A percentile compares a stretch with the other conserved stretches of the same genome.
These are phyloP conservation scores for Triticum monococcum DNA, from an alignment of 176 grass and related monocot genomes.

Conservation along the genomic window DNA sequence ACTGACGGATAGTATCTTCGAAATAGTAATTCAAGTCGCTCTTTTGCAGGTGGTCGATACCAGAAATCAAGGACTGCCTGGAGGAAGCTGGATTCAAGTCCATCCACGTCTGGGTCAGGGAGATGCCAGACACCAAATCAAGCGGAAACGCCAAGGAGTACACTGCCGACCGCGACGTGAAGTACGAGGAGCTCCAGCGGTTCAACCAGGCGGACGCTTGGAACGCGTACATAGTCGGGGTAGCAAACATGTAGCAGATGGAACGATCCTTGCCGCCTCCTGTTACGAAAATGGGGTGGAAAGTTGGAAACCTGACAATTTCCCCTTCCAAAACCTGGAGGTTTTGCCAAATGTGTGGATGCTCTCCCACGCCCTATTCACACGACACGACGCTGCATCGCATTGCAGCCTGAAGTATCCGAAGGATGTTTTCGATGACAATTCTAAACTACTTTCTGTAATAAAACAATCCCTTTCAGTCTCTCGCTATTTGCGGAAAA, in stretches of 20 bases:
- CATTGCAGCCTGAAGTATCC: background rate
- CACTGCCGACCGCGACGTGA: constrained; percentile 61
- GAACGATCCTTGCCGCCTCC: background rate
- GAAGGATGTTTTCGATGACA: background rate
- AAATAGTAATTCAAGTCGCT: background rate
- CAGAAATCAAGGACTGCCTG: constrained; percentile 91
- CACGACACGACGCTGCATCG: background rate
- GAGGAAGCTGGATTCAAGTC: constrained; percentile 85
- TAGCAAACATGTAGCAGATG: constrained; percentile 53
- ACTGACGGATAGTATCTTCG: background rate
- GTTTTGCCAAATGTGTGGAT: background rate
- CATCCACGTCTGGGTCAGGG: constrained; percentile 65
- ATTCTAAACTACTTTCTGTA: background rate
- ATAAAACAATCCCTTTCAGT: background rate
- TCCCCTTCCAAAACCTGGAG: background rate
- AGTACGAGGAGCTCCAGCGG: constrained; percentile 62
- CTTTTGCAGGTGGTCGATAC: constrained; percentile 74
- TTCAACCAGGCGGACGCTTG: constrained; percentile 88
- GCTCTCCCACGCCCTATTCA: background rate
- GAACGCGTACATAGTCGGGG: constrained; percentile 79
- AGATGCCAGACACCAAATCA: constrained; percentile 76
- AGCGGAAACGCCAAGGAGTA: constrained; percentile 63
- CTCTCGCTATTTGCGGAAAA: background rate
- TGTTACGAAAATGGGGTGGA: background rate
- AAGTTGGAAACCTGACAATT: background rate